Conservation (phyloP, 1,139 yeast genomes). For the Oligophagozyma castellii region DNA sequence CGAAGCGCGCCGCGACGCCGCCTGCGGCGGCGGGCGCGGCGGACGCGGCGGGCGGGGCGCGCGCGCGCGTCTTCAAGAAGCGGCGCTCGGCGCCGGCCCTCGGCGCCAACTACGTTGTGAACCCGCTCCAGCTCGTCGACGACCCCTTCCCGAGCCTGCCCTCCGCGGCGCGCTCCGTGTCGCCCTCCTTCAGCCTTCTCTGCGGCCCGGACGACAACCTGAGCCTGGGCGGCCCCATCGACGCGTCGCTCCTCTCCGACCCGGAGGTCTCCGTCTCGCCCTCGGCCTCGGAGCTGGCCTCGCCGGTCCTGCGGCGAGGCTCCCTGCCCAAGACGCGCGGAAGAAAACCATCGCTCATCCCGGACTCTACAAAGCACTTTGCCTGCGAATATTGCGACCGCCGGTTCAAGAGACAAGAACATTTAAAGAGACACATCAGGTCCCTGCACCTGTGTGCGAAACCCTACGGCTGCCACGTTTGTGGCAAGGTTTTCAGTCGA, state of each 20-base stretch:
- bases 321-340: conserved; percentile 8
- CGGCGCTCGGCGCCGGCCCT: too few relatives aligned
- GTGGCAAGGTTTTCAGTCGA: conserved; percentile 59
- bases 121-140: too few relatives aligned
- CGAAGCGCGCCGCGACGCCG: too few relatives aligned
- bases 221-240: background rate
- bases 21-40: too few relatives aligned
- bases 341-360: conserved; percentile 8
- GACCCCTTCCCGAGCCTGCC: background rate
- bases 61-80: too few relatives aligned
- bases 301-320: conserved; percentile 2
- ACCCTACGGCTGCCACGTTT: conserved; percentile 56
- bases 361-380: conserved; percentile 23
- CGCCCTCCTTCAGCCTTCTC: background rate
- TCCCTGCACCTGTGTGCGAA: conserved; percentile 59
- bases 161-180: too few relatives aligned
- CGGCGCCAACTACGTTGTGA: too few relatives aligned
- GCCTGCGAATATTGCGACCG: conserved; percentile 35
- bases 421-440: conserved; percentile 58
- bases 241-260: background rate
- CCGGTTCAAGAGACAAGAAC: conserved; percentile 63
- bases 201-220: background rate
- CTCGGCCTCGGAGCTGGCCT: background rate
- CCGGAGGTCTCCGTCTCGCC: background rate
- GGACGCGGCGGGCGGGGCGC: too few relatives aligned